Evolutionary conservation across 2,329 filamentous ascomycete genomes (phyloP), one percentile per base, ranked within the genome.

Genomic region (Lanzia echinophila): DNA sequence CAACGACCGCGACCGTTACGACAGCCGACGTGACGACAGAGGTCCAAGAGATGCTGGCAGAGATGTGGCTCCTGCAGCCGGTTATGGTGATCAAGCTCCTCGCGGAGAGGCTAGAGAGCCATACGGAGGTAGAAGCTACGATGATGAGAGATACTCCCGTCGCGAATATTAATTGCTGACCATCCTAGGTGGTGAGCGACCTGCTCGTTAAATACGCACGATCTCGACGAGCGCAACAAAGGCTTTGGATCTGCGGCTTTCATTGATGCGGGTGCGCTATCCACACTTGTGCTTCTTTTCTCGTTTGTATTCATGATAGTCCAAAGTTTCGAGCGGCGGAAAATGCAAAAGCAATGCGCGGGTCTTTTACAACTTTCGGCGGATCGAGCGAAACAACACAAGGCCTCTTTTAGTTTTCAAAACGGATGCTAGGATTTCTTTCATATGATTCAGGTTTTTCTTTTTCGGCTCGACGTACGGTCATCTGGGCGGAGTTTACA

Each of bases 1-100:
- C 44, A 74, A 75, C 55, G 73, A 79, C 38, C 68, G 69, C 53
- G 73, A 78, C 17, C 66, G 69, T 50, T 63, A 67, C 55, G 67
- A 67, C 28, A 71, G 72, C 55, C 72, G 78, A 56, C 78, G 81
- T 50, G 75, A 76, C 50, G 78, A 82, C 47, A 69, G 70, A 53
- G 68, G 70, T 61, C n/a, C n/a, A n/a, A n/a, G n/a, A n/a, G n/a
- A n/a, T n/a, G n/a, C n/a, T n/a, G 62, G 70, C 63, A 71, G 72
- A 54, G 72, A 74, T 55, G 62, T 60, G 56, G 59, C 65, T 53
- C 69, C 71, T 32, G 67, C 69, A 60, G 62, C 71, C 48, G 68
- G 69, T 60, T 74, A 73, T 62, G 69, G 68, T 61, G 72, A 75
- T 59, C 55, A 71, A 62, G 71, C 66, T 60, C 66, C 72, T 63